Base-by-base conservation (phyloP, 106 monocot species). In the Allium cepa region DNA sequence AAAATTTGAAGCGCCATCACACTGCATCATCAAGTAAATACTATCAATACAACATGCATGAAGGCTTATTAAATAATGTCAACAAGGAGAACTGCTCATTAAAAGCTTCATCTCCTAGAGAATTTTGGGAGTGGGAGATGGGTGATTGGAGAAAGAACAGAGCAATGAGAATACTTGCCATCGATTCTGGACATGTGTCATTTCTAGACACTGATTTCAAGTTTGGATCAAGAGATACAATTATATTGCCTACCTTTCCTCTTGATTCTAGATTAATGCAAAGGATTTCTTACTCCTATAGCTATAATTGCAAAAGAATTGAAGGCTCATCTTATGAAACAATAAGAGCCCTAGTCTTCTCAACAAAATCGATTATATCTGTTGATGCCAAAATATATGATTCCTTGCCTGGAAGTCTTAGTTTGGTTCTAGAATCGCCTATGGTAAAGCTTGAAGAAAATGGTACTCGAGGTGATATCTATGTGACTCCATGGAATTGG, bases 101-200 rank as follows among this genome's bases (percentile, higher is more conserved):
- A 10, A 73, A 81, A 58, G 56, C 18, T 66, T 49, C 75, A 57
- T 46, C 67, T 62, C 11, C 72, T 7, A 75, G 83, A 52, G 93
- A 99, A 72, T 99, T 99, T 64, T 99, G 97, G 97, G 97, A 99
- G 67, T 99, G 97, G 97, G 97, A 99, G 73, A 93, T 99, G 92
- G 92, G 87, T 70, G 97, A 99, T 53, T 99, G 97, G 97, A 92
- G 97, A 72, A 90, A 71, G 70, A 89, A 73, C 52, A 78, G 97
- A 79, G 64, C 60, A 22, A 67, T 99, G 72, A 81, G 97, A 57
- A 81, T 93, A 71, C 18, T 99, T 26, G 87, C 90, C 50, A 90
- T 99, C 69, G 93, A 99, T 84, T 71, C 86, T 60, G 97, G 97
- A 8, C 76, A 85, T 69, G 87, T 93, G 59, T 99, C 97, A 50